Percentiles rank a stretch among this genome's conserved stretches.
These are phyloP conservation scores for Hypoxylon lienhwacheense DNA, from an alignment of 495 filamentous ascomycete species.

Conservation along the genomic window DNA sequence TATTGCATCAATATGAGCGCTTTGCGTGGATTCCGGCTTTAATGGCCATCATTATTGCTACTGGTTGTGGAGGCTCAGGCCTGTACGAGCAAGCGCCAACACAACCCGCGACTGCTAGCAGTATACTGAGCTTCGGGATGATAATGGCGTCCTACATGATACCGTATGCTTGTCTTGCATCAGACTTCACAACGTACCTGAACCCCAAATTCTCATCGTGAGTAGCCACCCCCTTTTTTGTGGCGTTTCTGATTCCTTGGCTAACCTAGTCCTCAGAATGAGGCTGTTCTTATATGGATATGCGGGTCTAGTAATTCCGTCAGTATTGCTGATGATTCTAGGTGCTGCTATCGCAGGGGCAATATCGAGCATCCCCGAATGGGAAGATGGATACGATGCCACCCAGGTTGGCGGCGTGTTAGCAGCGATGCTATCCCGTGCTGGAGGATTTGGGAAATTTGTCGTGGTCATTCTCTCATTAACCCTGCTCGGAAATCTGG, in stretches of 20 bases:
- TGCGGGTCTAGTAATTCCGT: slow-evolving; percentile 51
- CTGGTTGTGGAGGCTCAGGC: slow-evolving; percentile 44
- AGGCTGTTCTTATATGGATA: slow-evolving; percentile 52
- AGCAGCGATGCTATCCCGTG: slow-evolving; percentile 55
- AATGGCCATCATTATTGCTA: slow-evolving; percentile 53
- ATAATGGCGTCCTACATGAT: slow-evolving; percentile 52
- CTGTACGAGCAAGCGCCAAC: slow-evolving; percentile 40
- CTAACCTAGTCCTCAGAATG: slow-evolving; percentile 26
- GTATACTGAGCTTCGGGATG: slow-evolving; percentile 47
- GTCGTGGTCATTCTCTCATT: slow-evolving; percentile 56
- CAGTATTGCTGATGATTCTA: slow-evolving; percentile 55
- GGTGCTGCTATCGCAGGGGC: slow-evolving; percentile 58
- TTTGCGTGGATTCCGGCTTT: slow-evolving; percentile 62
- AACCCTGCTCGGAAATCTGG: slow-evolving; percentile 56
- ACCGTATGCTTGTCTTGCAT: slow-evolving; percentile 49
- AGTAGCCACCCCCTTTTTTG: slow-evolving; percentile 9
- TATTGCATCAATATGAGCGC: slow-evolving; percentile 62
- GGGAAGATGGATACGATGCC: slow-evolving; percentile 50
- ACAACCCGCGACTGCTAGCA: slow-evolving; percentile 32
- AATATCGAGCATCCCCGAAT: slow-evolving; percentile 44
- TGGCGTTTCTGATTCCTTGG: background rate
- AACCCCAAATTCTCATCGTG: slow-evolving; percentile 49
- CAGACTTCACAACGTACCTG: slow-evolving; percentile 55
- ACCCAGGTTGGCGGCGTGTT: slow-evolving; percentile 57
- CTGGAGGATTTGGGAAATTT: slow-evolving; percentile 60